phyloP scores from a whole-genome alignment of 108 stramenopile species.

The Conticribra weissflogii region DNA sequence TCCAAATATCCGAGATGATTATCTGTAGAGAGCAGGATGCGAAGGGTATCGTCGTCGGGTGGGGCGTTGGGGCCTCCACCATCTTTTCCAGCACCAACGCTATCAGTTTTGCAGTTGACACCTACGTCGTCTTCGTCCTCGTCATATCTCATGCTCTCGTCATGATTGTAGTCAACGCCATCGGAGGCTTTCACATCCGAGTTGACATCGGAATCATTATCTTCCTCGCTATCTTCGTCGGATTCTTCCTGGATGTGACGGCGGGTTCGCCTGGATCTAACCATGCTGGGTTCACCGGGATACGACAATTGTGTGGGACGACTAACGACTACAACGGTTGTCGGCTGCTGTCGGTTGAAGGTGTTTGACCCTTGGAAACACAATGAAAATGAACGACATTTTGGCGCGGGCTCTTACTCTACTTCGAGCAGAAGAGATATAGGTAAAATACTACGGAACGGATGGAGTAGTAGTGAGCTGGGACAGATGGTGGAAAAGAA shows the following conservation, averaged over 20 bases:
- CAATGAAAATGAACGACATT: too few relatives aligned
- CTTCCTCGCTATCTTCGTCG: background rate
- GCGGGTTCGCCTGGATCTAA: background rate
- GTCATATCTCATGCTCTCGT: background rate
- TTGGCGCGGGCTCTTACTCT: too few relatives aligned
- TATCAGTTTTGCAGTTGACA: background rate
- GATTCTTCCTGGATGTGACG: background rate
- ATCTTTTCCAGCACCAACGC: background rate
- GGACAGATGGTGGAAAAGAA: too few relatives aligned
- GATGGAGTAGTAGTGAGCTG: too few relatives aligned
- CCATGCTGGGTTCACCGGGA: background rate
- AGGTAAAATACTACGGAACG: too few relatives aligned
- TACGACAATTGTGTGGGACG: too few relatives aligned
- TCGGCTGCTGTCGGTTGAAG: too few relatives aligned
- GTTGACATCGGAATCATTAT: background rate
- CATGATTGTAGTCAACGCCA: background rate
- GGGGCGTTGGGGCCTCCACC: constrained; percentile 1
- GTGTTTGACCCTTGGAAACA: too few relatives aligned
- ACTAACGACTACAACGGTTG: too few relatives aligned
- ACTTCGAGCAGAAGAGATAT: too few relatives aligned
- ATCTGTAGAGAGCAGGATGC: constrained; percentile 95
- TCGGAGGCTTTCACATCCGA: too few relatives aligned
- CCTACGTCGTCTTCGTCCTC: constrained; percentile 4
- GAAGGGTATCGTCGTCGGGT: constrained; percentile 68
- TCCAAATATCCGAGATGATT: constrained; percentile 95